Conservation (phyloP, 192 early-diverging fungal genomes). For the Gamsiella multidivaricata region DNA sequence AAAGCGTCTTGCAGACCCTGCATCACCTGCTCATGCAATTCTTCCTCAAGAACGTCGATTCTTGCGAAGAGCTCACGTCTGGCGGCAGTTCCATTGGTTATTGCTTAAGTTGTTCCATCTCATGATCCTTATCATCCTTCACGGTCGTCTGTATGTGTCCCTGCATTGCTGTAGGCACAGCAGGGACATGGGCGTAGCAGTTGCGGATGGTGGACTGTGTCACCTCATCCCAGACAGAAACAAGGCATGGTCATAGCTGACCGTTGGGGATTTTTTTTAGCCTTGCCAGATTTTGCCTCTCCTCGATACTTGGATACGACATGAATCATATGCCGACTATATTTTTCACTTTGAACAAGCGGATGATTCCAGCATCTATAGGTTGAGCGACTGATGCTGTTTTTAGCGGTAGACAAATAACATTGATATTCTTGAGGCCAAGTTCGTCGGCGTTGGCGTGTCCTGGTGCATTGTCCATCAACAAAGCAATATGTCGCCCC, state of each 20-base stretch:
- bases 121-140: not conserved
- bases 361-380: slow-evolving; percentile 7
- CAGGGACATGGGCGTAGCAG: slow-evolving; percentile 5
- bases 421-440: not conserved
- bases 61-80: too few relatives aligned
- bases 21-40: too few relatives aligned
- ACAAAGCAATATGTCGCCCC: slow-evolving; percentile 1
- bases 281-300: not conserved
- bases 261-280: not conserved
- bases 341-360: slow-evolving; percentile 5
- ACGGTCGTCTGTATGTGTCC: not conserved
- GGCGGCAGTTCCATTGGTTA: not conserved
- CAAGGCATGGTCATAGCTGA: not conserved
- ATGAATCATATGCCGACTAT: not conserved
- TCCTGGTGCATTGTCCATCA: slow-evolving; percentile 9
- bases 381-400: slow-evolving; percentile 3
- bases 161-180: not conserved
- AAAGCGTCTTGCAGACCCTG: too few relatives aligned
- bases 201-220: not conserved
- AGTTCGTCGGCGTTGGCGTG: not conserved
- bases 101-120: slow-evolving; percentile 2
- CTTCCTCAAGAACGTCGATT: too few relatives aligned
- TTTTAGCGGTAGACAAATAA: not conserved
- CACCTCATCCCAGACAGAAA: not conserved
- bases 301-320: not conserved